These are phyloP conservation scores for Nothophaeocryptopus gaeumannii DNA, from an alignment of 2,329 filamentous ascomycete genomes.

Conservation along the genomic window DNA sequence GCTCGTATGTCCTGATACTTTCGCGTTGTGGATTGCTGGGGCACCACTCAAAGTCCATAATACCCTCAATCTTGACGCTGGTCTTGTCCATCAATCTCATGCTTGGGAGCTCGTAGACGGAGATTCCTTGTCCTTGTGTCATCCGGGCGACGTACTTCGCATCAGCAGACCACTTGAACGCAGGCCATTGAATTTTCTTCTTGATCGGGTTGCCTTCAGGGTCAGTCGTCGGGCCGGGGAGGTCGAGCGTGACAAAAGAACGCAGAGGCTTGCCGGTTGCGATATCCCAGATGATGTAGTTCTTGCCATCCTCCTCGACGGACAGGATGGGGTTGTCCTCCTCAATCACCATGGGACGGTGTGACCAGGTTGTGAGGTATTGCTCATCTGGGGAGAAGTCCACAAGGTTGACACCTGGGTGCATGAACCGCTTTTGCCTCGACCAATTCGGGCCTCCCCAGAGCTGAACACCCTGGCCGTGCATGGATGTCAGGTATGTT, in stretches of 20 bases:
- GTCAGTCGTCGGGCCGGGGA: conserved; percentile 61
- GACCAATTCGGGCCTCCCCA: conserved; percentile 92
- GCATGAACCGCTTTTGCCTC: conserved; percentile 86
- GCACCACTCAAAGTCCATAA: conserved; percentile 98
- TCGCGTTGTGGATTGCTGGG: conserved; percentile 79
- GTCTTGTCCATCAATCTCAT: conserved; percentile 91
- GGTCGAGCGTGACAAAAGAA: conserved; percentile 88
- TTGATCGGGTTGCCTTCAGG: conserved; percentile 66
- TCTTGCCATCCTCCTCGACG: conserved; percentile 94
- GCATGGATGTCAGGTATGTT: conserved; percentile 90
- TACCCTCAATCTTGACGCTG: conserved; percentile 91
- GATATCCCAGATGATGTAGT: conserved; percentile 98
- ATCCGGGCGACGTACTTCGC: conserved; percentile 95
- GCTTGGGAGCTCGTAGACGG: conserved; percentile 81
- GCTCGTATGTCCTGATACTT: conserved; percentile 86
- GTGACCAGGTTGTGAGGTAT: conserved; percentile 95
- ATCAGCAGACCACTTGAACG: conserved; percentile 98
- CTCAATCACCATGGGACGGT: conserved; percentile 85
- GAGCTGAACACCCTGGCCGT: conserved; percentile 92
- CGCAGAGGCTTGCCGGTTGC: conserved; percentile 84
- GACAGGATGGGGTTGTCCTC: conserved; percentile 75
- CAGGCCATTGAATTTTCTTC: conserved; percentile 95
- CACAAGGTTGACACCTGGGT: conserved; percentile 91
- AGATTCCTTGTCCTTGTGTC: conserved; percentile 83
- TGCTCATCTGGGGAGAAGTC: conserved; percentile 93